Evolutionary conservation across 139 green algal genomes (phyloP).

Genomic region (Chlorella sp.): DNA sequence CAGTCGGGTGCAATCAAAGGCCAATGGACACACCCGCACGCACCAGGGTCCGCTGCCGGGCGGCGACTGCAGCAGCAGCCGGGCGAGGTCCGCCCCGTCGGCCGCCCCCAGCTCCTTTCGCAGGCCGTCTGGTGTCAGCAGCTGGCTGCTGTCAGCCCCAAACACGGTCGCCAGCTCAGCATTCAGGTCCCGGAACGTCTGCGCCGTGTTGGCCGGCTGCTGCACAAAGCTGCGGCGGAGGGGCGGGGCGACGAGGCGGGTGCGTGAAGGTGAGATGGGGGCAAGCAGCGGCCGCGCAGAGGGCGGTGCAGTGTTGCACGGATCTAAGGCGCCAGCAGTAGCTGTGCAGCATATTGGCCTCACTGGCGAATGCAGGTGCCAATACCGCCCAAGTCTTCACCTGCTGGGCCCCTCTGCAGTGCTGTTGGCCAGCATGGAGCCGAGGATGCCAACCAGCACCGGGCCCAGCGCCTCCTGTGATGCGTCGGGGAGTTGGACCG

Average conservation of each 20-base stretch:
- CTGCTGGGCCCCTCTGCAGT: background rate
- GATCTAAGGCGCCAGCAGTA: no score
- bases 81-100: background rate
- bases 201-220: background rate
- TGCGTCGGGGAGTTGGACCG: no score
- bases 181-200: constrained; percentile 22
- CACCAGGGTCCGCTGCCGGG: constrained; percentile 6
- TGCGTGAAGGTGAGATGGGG: no score
- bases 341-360: no score
- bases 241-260: no score
- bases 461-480: background rate
- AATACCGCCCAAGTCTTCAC: no score
- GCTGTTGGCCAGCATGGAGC: background rate
- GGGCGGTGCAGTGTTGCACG: background rate
- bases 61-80: background rate
- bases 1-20: background rate
- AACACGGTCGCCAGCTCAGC: constrained; percentile 35
- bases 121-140: constrained; percentile 33
- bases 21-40: background rate
- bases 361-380: no score
- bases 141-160: constrained; percentile 23
- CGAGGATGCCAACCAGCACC: background rate
- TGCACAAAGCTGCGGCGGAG: constrained; percentile 6
- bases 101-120: background rate
- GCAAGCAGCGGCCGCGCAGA: background rate